Conservation (phyloP, 1,284 basidiomycete species). For the Pseudozyma sp. region DNA sequence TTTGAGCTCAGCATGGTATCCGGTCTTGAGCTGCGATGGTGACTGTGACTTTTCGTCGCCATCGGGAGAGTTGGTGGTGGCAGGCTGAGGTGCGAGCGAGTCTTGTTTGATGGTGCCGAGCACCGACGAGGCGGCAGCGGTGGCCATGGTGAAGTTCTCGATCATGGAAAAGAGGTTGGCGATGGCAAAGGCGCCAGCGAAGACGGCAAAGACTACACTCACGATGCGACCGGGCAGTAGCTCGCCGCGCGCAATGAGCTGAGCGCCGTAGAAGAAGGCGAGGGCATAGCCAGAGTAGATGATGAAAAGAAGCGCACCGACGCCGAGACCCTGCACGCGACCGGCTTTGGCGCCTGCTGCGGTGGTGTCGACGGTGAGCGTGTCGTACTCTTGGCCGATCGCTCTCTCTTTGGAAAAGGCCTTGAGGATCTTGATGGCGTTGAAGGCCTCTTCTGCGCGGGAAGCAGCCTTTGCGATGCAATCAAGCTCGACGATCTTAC, state of each 20-base stretch:
- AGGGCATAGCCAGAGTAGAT: slow-evolving; percentile 47
- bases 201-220: slow-evolving; percentile 48
- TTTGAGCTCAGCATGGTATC: slow-evolving; percentile 69
- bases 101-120: slow-evolving; percentile 17
- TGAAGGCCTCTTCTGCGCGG: slow-evolving; percentile 14
- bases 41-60: background rate
- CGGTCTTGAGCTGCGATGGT: background rate
- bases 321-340: slow-evolving; percentile 6
- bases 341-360: slow-evolving; percentile 10
- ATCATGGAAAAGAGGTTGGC: slow-evolving; percentile 45
- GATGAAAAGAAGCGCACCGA: slow-evolving; percentile 47
- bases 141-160: slow-evolving; percentile 42
- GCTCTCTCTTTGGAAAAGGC: slow-evolving; percentile 11
- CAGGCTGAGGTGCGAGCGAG: background rate
- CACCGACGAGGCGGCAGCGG: slow-evolving; percentile 30
- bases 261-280: slow-evolving; percentile 45
- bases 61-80: background rate
- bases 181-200: slow-evolving; percentile 45
- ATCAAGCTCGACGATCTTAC: slow-evolving; percentile 8
- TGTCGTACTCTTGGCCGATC: slow-evolving; percentile 4
- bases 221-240: slow-evolving; percentile 30
- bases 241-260: slow-evolving; percentile 12
- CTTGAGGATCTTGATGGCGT: slow-evolving; percentile 16
- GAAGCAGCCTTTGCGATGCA: slow-evolving; percentile 11
- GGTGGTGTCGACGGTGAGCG: slow-evolving; percentile 4